Evolutionary conservation across 441 rosid genomes (phyloP).

Genomic region (Francoa sonchifolia): DNA sequence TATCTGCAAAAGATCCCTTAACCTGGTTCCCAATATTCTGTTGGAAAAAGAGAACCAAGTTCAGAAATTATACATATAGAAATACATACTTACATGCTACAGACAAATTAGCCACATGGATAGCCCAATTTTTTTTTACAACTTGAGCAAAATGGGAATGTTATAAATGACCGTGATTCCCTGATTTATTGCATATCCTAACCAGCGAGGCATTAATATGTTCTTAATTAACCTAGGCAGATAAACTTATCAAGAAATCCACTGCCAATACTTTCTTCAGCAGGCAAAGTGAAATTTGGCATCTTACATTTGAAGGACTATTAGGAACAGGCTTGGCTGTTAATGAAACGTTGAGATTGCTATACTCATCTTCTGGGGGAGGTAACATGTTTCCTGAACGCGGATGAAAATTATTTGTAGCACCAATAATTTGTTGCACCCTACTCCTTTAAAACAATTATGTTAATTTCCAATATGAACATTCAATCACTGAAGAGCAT

Average conservation of each 20-base stretch:
- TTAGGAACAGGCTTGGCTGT: constrained; percentile 31
- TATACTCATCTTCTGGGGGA: constrained; percentile 34
- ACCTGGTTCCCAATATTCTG: constrained; percentile 21
- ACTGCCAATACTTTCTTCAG: too few species aligned
- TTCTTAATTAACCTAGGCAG: too few species aligned
- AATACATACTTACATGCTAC: too few species aligned
- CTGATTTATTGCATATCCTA: too few species aligned
- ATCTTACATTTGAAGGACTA: constrained; percentile 29
- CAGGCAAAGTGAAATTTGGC: too few species aligned
- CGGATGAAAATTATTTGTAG: constrained; percentile 22
- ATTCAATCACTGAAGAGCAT: neutral
- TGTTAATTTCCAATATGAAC: neutral
- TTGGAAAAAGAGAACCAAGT: constrained; percentile 1
- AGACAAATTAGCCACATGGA: too few species aligned
- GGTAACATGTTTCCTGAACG: constrained; percentile 40
- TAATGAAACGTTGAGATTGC: constrained; percentile 17
- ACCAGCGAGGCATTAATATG: too few species aligned
- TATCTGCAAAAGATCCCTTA: constrained; percentile 22
- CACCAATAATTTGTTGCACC: constrained; percentile 43
- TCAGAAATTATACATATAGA: too few species aligned
- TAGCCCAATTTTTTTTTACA: neutral
- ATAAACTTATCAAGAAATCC: too few species aligned
- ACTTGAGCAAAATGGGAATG: too few species aligned
- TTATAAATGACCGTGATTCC: too few species aligned
- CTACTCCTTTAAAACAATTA: constrained; percentile 32